These are phyloP conservation scores for Moesziomyces antarcticus DNA, from an alignment of 1,284 basidiomycete species.

Conservation along the genomic window DNA sequence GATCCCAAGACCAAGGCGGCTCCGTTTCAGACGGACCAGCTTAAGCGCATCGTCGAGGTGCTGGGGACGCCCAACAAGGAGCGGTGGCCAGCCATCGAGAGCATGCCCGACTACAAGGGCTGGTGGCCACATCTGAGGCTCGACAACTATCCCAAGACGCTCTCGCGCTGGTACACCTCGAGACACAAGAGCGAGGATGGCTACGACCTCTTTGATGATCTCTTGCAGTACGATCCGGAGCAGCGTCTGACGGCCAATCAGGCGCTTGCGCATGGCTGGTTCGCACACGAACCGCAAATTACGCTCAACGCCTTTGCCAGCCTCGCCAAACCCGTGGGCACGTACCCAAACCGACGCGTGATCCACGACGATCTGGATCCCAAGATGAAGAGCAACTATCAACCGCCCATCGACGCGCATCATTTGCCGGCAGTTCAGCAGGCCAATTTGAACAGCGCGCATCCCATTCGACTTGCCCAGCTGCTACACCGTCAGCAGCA, in stretches of 20 bases:
- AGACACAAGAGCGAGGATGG: conserved; percentile 70
- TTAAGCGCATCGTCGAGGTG: conserved; percentile 93
- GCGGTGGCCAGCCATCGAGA: conserved; percentile 87
- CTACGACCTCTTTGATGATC: conserved; percentile 56
- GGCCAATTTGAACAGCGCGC: conserved; percentile 16
- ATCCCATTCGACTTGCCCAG: conserved; percentile 25
- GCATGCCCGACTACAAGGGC: conserved; percentile 82
- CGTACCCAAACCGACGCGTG: conserved; percentile 70
- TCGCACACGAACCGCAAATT: conserved; percentile 69
- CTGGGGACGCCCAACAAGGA: conserved; percentile 86
- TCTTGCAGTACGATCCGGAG: conserved; percentile 82
- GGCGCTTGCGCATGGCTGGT: conserved; percentile 79
- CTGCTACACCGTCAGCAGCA: conserved; percentile 32
- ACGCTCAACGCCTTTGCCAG: conserved; percentile 64
- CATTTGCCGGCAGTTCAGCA: conserved; percentile 21
- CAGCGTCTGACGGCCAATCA: conserved; percentile 83
- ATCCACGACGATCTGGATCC: conserved; percentile 72
- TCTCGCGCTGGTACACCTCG: conserved; percentile 81
- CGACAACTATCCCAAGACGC: conserved; percentile 73
- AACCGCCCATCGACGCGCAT: conserved; percentile 35
- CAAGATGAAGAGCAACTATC: conserved; percentile 62
- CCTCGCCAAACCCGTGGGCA: conserved; percentile 68
- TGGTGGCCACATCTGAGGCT: conserved; percentile 66
- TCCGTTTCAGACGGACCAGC: conserved; percentile 76
- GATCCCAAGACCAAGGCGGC: conserved; percentile 71